A percentile compares a stretch with the other conserved stretches of the same genome.
Conservation (phyloP, 2,329 filamentous ascomycete genomes). For the Ceratocystis cubensis region DNA sequence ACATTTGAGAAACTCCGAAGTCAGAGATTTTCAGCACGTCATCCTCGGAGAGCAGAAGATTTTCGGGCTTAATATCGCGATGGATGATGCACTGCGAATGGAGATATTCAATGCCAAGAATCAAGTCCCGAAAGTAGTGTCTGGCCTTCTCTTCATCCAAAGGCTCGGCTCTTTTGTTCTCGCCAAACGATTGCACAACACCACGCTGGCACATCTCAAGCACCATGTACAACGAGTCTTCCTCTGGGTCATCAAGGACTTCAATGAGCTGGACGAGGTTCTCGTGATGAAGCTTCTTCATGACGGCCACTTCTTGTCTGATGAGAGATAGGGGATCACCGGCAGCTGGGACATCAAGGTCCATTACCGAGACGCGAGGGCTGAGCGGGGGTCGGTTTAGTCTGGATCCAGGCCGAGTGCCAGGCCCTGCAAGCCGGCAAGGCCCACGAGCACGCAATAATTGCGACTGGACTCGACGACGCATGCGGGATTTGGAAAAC, state of each 20-base stretch:
- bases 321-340: constrained; percentile 69
- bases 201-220: constrained; percentile 98
- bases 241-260: constrained; percentile 86
- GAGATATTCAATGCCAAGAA: constrained; percentile 90
- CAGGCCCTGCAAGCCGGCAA: constrained; percentile 27
- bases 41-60: constrained; percentile 77
- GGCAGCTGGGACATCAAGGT: constrained; percentile 36
- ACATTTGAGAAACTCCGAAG: constrained; percentile 99
- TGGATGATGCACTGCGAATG: constrained; percentile 92
- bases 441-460: constrained; percentile 52
- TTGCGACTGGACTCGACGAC: constrained; percentile 82
- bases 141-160: constrained; percentile 74
- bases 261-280: constrained; percentile 91
- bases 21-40: constrained; percentile 95
- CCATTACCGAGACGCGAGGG: constrained; percentile 17
- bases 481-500: constrained; percentile 83
- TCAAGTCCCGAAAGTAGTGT: constrained; percentile 87
- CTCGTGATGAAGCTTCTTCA: constrained; percentile 94
- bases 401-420: constrained; percentile 24
- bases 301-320: constrained; percentile 91
- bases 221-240: constrained; percentile 97
- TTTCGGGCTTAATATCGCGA: constrained; percentile 95
- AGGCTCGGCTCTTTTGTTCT: constrained; percentile 70
- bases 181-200: constrained; percentile 86
- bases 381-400: constrained; percentile 9